phyloP scores from a whole-genome alignment of 352 stramenopile species.

The Peronospora destructor region DNA sequence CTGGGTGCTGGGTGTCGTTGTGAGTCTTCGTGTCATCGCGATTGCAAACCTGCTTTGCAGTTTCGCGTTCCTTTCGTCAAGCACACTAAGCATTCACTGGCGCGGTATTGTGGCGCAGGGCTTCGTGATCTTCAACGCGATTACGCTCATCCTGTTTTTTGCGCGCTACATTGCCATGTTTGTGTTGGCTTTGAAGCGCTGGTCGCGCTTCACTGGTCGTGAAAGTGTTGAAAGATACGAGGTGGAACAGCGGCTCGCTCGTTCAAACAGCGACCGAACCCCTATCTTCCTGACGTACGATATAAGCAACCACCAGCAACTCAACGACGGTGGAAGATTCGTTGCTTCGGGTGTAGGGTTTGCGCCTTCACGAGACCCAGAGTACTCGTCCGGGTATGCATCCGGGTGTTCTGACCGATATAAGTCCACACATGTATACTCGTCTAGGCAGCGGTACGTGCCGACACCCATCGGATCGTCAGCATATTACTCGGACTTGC shows the following conservation, averaged over 20 bases:
- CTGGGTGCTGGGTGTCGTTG: constrained; percentile 31
- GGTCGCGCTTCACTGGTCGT: constrained; percentile 30
- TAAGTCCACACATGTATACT: constrained; percentile 11
- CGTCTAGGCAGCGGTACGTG: constrained; percentile 9
- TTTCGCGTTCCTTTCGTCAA: constrained; percentile 53
- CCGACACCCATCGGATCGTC: constrained; percentile 19
- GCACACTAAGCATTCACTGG: constrained; percentile 27
- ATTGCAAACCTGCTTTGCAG: constrained; percentile 49
- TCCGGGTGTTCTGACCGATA: constrained; percentile 13
- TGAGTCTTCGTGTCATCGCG: constrained; percentile 33
- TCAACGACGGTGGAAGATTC: constrained; percentile 23
- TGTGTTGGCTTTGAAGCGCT: constrained; percentile 40
- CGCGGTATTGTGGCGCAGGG: constrained; percentile 39
- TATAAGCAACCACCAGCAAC: constrained; percentile 14
- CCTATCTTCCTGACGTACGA: constrained; percentile 25
- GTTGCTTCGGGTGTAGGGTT: constrained; percentile 18
- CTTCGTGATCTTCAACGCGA: constrained; percentile 55
- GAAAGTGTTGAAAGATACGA: constrained; percentile 26
- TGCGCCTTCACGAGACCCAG: constrained; percentile 10
- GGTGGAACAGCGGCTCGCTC: constrained; percentile 13
- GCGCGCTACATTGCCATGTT: constrained; percentile 55
- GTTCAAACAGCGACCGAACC: constrained; percentile 9
- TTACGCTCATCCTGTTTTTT: constrained; percentile 51
- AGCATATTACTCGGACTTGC: constrained; percentile 12
- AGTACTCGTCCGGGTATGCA: constrained; percentile 16